A percentile compares a stretch with the other conserved stretches of the same genome.
Evolutionary conservation across 1,284 basidiomycete species (phyloP).

Genomic region (Athelia sp.): DNA sequence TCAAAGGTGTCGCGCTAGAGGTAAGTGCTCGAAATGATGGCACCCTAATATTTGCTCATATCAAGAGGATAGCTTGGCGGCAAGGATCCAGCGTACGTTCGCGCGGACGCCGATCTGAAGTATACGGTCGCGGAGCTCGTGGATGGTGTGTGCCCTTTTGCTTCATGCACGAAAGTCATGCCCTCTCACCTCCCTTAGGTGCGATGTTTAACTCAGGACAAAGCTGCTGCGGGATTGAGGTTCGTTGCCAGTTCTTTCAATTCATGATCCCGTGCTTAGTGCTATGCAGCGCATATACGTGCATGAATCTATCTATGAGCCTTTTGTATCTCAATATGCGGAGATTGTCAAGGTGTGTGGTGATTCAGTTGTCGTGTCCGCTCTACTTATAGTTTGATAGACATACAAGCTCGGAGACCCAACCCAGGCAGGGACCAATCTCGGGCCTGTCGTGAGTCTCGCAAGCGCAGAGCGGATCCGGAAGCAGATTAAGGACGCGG

Average conservation of each 20-base stretch:
- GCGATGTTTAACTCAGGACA: constrained; percentile 96
- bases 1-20: constrained; percentile 80
- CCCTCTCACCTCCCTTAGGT: constrained; percentile 34
- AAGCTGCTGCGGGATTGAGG: constrained; percentile 83
- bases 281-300: constrained; percentile 83
- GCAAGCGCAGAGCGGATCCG: constrained; percentile 81
- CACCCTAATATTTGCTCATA: constrained; percentile 3
- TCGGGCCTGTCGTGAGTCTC: constrained; percentile 89
- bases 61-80: constrained; percentile 70
- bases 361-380: neutral
- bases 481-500: constrained; percentile 81
- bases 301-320: constrained; percentile 77
- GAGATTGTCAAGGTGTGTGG: constrained; percentile 62
- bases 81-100: constrained; percentile 94
- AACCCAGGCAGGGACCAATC: constrained; percentile 62
- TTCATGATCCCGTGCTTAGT: constrained; percentile 27
- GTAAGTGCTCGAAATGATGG: constrained; percentile 26
- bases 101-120: constrained; percentile 78
- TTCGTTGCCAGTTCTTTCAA: constrained; percentile 46
- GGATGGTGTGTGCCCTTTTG: constrained; percentile 54
- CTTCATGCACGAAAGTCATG: constrained; percentile 22
- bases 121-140: constrained; percentile 86
- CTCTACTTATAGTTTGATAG: constrained; percentile 25
- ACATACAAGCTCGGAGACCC: constrained; percentile 86
- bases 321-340: constrained; percentile 76